A percentile compares a stretch with the other conserved stretches of the same genome.
These are phyloP conservation scores for Boletus sp. DNA, from an alignment of 768 basidiomycete genomes.

Conservation along the genomic window DNA sequence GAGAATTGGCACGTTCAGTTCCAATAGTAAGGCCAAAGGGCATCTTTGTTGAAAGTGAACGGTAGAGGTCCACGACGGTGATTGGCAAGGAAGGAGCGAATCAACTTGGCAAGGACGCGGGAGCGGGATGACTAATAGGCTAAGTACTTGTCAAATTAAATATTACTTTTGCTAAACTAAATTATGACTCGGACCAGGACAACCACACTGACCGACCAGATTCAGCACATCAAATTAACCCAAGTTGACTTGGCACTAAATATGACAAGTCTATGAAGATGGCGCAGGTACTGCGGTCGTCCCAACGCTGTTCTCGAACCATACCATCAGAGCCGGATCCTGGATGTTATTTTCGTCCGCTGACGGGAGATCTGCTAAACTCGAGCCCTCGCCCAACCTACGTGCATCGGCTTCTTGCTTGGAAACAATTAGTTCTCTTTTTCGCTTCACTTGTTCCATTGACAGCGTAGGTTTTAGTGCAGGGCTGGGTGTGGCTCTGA, in stretches of 20 bases:
- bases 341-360: neutral
- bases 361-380: neutral
- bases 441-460: conserved; percentile 4
- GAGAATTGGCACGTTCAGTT: conserved; percentile 67
- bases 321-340: neutral
- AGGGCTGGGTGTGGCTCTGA: neutral
- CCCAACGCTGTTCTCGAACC: neutral
- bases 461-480: neutral
- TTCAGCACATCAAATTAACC: neutral
- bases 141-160: conserved; percentile 12
- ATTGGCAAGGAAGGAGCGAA: conserved; percentile 27
- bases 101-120: conserved; percentile 15
- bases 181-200: neutral
- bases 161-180: neutral
- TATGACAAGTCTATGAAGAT: neutral
- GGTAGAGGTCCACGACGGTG: conserved; percentile 22
- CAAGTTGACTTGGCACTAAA: neutral
- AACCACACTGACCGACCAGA: too few relatives aligned
- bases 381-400: neutral
- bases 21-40: conserved; percentile 75
- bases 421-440: conserved; percentile 7
- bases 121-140: conserved; percentile 27
- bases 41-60: conserved; percentile 39
- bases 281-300: neutral
- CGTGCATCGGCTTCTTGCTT: conserved; percentile 12